phyloP scores from a whole-genome alignment of 1,284 basidiomycete species.

The Volvariella surrecta region DNA sequence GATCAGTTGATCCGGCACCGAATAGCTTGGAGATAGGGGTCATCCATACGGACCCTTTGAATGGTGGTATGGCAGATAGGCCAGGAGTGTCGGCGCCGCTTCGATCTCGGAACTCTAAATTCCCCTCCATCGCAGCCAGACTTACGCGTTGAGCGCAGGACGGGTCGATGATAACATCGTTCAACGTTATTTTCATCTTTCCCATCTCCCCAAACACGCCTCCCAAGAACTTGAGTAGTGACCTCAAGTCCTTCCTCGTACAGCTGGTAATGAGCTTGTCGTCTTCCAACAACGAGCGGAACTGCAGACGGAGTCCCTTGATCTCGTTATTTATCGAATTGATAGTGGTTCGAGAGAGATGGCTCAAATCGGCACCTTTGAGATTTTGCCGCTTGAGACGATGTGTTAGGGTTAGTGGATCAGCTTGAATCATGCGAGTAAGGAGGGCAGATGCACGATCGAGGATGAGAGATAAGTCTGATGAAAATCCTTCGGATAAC shows the following conservation, averaged over 20 bases:
- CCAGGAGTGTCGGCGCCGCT: too few species aligned
- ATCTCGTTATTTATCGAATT: slow-evolving; percentile 71
- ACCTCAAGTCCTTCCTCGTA: slow-evolving; percentile 76
- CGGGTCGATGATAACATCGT: slow-evolving; percentile 89
- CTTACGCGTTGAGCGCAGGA: slow-evolving; percentile 64
- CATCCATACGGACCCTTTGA: slow-evolving; percentile 49
- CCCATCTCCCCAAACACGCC: slow-evolving; percentile 84
- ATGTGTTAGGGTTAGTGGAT: slow-evolving; percentile 82
- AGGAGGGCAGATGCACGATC: slow-evolving; percentile 67
- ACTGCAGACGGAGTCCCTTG: slow-evolving; percentile 62
- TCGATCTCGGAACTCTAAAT: slow-evolving; percentile 32
- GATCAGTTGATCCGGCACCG: slow-evolving; percentile 18
- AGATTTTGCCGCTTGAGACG: slow-evolving; percentile 90
- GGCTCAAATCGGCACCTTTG: slow-evolving; percentile 77
- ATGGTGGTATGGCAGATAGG: background rate
- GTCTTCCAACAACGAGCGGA: slow-evolving; percentile 67
- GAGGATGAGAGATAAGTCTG: slow-evolving; percentile 53
- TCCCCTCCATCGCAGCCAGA: slow-evolving; percentile 59
- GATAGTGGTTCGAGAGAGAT: slow-evolving; percentile 82
- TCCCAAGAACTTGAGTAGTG: slow-evolving; percentile 78
- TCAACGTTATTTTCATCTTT: slow-evolving; percentile 75
- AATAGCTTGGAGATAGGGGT: slow-evolving; percentile 77
- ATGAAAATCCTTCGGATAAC: slow-evolving; percentile 40
- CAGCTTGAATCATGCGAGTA: slow-evolving; percentile 69
- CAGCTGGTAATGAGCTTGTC: slow-evolving; percentile 58